phyloP scores from a whole-genome alignment of 1,284 basidiomycete species.

The Moesziomyces globuligerus region DNA sequence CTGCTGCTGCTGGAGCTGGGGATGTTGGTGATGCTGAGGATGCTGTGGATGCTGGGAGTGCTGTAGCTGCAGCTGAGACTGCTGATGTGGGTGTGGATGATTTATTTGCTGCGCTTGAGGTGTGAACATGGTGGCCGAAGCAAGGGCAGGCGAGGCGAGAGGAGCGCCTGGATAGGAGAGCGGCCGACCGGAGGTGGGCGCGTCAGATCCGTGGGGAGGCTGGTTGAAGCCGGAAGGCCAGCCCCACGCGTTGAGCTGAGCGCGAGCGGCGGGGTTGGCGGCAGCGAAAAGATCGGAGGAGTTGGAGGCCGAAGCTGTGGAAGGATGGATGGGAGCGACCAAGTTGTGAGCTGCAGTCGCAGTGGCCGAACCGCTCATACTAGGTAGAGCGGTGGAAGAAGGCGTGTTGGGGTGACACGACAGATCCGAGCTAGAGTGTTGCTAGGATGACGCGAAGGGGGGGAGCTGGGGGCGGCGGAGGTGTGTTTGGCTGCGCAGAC shows the following conservation, averaged over 20 bases:
- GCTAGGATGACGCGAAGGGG: conserved; percentile 7
- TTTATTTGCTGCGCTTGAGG: conserved; percentile 28
- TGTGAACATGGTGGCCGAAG: conserved; percentile 35
- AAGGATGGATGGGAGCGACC: conserved; percentile 28
- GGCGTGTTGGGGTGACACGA: conserved; percentile 1
- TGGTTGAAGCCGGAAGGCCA: conserved; percentile 51
- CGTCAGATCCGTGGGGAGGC: conserved; percentile 26
- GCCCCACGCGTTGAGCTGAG: conserved; percentile 53
- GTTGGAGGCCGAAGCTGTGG: conserved; percentile 2
- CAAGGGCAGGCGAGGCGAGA: conserved; percentile 27
- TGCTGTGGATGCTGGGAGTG: conserved; percentile 29
- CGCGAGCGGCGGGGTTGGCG: conserved; percentile 15
- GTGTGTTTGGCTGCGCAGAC: too few species aligned
- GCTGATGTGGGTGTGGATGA: conserved; percentile 27
- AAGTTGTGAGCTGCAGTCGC: conserved; percentile 39
- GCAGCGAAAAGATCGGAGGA: too few species aligned
- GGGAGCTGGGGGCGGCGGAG: too few species aligned
- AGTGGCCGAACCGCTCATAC: conserved; percentile 51
- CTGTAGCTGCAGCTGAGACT: conserved; percentile 21
- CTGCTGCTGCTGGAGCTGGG: conserved; percentile 23
- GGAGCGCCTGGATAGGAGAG: conserved; percentile 16
- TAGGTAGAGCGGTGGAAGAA: conserved; percentile 14
- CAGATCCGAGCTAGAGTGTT: conserved; percentile 11
- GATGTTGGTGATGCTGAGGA: conserved; percentile 31
- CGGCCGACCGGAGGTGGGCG: conserved; percentile 23